Percentiles rank a stretch among this genome's conserved stretches.
These are phyloP conservation scores for Fusarium beomiforme DNA, from an alignment of 2,329 filamentous ascomycete species.

Conservation along the genomic window DNA sequence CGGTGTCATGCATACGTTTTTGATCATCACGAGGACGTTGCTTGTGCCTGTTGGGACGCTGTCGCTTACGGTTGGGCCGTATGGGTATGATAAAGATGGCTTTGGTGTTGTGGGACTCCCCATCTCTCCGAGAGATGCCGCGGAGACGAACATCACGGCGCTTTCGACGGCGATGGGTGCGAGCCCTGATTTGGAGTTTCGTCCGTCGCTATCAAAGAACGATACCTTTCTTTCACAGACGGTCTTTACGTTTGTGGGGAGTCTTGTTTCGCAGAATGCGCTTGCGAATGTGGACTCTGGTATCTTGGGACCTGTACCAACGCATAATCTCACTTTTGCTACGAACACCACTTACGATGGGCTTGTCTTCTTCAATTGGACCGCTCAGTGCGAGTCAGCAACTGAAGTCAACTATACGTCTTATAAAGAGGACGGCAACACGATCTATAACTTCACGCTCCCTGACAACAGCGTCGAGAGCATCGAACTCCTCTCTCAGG, in stretches of 20 bases:
- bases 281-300: slow-evolving; percentile 35
- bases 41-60: slow-evolving; percentile 32
- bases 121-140: slow-evolving; percentile 2
- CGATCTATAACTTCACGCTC: slow-evolving; percentile 34
- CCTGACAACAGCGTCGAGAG: slow-evolving; percentile 21
- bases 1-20: slow-evolving; percentile 28
- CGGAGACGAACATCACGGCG: slow-evolving; percentile 10
- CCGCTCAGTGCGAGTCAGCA: slow-evolving; percentile 29
- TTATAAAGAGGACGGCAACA: slow-evolving; percentile 8
- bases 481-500: slow-evolving; percentile 10
- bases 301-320: slow-evolving; percentile 26
- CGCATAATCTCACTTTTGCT: slow-evolving; percentile 29
- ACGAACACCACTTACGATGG: slow-evolving; percentile 33
- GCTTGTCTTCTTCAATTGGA: slow-evolving; percentile 33
- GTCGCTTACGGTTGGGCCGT: slow-evolving; percentile 28
- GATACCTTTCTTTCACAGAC: slow-evolving; percentile 28
- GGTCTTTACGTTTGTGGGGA: slow-evolving; percentile 34
- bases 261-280: slow-evolving; percentile 29
- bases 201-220: slow-evolving; percentile 19
- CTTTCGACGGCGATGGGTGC: slow-evolving; percentile 27
- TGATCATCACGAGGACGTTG: slow-evolving; percentile 26
- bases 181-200: background rate
- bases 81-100: slow-evolving; percentile 8
- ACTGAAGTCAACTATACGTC: slow-evolving; percentile 30
- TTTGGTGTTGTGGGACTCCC: slow-evolving; percentile 31